Evolutionary conservation across 495 filamentous ascomycete species (phyloP).

Genomic region (Neurospora intermedia): DNA sequence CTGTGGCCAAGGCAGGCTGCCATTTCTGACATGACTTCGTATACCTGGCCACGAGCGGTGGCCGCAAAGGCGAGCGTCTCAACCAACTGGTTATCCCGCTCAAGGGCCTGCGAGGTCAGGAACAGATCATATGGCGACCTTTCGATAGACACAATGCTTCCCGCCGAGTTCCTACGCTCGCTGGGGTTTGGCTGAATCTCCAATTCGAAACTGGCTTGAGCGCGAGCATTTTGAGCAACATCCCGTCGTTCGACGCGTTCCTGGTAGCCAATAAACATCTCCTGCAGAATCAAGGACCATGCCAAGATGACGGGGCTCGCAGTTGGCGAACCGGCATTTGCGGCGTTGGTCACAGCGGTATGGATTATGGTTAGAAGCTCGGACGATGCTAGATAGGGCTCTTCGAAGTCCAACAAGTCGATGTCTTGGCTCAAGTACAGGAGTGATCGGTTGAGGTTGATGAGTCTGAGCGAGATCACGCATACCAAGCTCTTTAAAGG

Average conservation of each 20-base stretch:
- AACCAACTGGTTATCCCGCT: slow-evolving; percentile 26
- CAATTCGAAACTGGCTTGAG: slow-evolving; percentile 43
- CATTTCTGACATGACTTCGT: slow-evolving; percentile 51
- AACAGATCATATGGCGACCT: slow-evolving; percentile 38
- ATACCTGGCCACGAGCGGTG: slow-evolving; percentile 45
- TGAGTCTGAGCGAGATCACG: slow-evolving; percentile 60
- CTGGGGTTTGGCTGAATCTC: slow-evolving; percentile 25
- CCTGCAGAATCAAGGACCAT: slow-evolving; percentile 67
- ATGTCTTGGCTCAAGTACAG: slow-evolving; percentile 29
- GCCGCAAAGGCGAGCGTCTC: slow-evolving; percentile 37
- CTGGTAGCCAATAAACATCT: slow-evolving; percentile 49
- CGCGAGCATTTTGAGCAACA: slow-evolving; percentile 49
- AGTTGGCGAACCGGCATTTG: slow-evolving; percentile 30
- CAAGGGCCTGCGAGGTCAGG: slow-evolving; percentile 28
- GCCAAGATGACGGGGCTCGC: slow-evolving; percentile 61
- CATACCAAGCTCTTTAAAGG: slow-evolving; percentile 58
- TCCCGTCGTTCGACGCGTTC: slow-evolving; percentile 49
- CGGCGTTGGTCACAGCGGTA: slow-evolving; percentile 44
- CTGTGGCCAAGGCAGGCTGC: slow-evolving; percentile 37
- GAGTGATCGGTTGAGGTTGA: slow-evolving; percentile 52
- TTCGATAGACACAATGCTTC: slow-evolving; percentile 40
- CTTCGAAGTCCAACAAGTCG: slow-evolving; percentile 29
- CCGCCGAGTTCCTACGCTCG: slow-evolving; percentile 37
- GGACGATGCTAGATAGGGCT: slow-evolving; percentile 52
- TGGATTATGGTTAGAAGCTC: slow-evolving; percentile 55